phyloP scores from a whole-genome alignment of 2,329 filamentous ascomycete genomes.

The Colletotrichum incanum region DNA sequence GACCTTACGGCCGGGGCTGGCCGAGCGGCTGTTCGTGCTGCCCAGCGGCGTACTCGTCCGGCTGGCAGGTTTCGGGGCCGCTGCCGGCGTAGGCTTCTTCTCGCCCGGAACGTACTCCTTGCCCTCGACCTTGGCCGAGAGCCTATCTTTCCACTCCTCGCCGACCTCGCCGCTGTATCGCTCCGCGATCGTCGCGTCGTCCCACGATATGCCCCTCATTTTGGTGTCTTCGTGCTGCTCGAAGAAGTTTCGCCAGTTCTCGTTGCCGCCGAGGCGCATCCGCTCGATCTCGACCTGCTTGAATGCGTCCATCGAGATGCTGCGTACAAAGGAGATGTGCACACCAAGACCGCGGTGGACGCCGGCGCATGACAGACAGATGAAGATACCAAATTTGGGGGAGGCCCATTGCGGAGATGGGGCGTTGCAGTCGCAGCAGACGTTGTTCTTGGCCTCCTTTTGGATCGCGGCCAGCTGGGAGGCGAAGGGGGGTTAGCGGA shows the following conservation, averaged over 20 bases:
- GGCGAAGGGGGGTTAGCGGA: constrained; percentile 35
- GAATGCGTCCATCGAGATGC: constrained; percentile 99
- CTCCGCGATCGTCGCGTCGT: constrained; percentile 91
- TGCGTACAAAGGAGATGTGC: constrained; percentile 98
- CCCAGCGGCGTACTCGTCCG: constrained; percentile 60
- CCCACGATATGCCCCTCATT: constrained; percentile 80
- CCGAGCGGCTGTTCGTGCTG: constrained; percentile 56
- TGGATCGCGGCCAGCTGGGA: constrained; percentile 88
- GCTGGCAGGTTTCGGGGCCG: constrained; percentile 51
- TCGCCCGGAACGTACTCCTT: constrained; percentile 85
- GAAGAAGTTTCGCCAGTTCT: constrained; percentile 89
- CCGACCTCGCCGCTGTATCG: constrained; percentile 91
- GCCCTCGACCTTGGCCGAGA: constrained; percentile 90
- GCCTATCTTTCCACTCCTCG: constrained; percentile 94
- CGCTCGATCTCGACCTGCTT: constrained; percentile 93
- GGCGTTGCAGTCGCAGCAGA: constrained; percentile 95
- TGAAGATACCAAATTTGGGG: constrained; percentile 98
- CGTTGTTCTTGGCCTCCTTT: constrained; percentile 89
- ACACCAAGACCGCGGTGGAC: constrained; percentile 95
- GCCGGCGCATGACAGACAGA: constrained; percentile 96
- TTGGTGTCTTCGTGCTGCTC: constrained; percentile 78
- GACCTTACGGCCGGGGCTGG: constrained; percentile 65
- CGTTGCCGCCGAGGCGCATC: constrained; percentile 94
- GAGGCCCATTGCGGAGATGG: constrained; percentile 98
- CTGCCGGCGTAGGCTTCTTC: constrained; percentile 63